phyloP scores from a whole-genome alignment of 371 early-diverging fungal genomes.

The Actinomortierella ambigua region DNA sequence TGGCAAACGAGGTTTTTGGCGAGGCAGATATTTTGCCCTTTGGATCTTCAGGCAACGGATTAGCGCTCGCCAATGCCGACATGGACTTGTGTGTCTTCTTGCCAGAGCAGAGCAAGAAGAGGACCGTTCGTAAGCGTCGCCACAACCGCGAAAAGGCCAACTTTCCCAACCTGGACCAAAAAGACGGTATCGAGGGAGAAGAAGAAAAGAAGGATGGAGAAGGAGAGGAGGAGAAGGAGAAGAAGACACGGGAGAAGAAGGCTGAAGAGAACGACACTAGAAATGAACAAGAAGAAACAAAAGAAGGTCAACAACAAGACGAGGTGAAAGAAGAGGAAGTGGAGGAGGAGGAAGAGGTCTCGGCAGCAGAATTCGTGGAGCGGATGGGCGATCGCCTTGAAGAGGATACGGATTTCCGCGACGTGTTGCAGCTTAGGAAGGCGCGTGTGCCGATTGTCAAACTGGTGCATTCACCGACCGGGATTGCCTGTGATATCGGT shows the following conservation, averaged over 20 bases:
- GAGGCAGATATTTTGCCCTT: conserved; percentile 45
- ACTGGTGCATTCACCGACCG: conserved; percentile 37
- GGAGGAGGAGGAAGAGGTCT: conserved; percentile 13
- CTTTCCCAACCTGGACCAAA: too few species aligned
- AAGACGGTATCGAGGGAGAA: too few species aligned
- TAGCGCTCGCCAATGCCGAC: conserved; percentile 48
- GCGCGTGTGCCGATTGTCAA: conserved; percentile 58
- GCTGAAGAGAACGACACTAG: too few species aligned
- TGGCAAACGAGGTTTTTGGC: conserved; percentile 35
- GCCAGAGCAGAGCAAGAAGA: not conserved
- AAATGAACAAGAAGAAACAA: too few species aligned
- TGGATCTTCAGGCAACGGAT: conserved; percentile 48
- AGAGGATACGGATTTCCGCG: conserved; percentile 31
- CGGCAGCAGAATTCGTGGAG: conserved; percentile 45
- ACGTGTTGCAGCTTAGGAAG: conserved; percentile 38
- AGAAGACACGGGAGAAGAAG: too few species aligned
- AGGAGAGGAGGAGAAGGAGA: not conserved
- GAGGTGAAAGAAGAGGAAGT: too few species aligned
- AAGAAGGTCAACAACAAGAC: too few species aligned
- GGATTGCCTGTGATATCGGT: conserved; percentile 82
- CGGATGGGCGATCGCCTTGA: conserved; percentile 42
- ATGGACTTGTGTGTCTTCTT: conserved; percentile 50
- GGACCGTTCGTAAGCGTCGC: too few species aligned
- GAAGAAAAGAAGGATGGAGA: conserved; percentile 11
- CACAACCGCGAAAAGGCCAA: too few species aligned